Conservation (phyloP, 2,329 filamentous ascomycete genomes). For the Curvularia lunata region DNA sequence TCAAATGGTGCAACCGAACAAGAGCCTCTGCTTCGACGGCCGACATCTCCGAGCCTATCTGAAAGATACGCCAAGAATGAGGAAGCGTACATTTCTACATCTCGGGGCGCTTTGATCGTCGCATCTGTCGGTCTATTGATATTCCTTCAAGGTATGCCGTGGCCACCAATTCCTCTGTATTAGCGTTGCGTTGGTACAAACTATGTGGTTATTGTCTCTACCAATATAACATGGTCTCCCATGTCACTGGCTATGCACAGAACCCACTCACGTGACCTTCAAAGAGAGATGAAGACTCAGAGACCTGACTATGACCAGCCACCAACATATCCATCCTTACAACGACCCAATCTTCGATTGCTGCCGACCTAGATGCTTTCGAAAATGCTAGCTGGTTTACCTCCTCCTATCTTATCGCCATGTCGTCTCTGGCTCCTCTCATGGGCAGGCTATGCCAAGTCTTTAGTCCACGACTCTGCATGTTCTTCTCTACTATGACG, state of each 20-base stretch:
- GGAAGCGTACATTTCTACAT: constrained; percentile 31
- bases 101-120: constrained; percentile 53
- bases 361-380: constrained; percentile 75
- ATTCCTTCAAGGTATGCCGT: constrained; percentile 63
- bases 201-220: not conserved
- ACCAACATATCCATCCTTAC: constrained; percentile 82
- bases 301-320: constrained; percentile 43
- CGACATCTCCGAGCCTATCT: constrained; percentile 27
- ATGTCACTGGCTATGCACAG: not conserved
- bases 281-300: not conserved
- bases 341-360: constrained; percentile 79
- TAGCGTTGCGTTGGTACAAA: not conserved
- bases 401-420: constrained; percentile 68
- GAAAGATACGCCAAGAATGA: constrained; percentile 29
- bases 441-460: constrained; percentile 75
- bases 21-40: constrained; percentile 35
- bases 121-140: constrained; percentile 63
- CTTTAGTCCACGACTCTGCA: constrained; percentile 71
- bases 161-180: not conserved
- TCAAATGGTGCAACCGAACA: constrained; percentile 29
- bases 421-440: constrained; percentile 68
- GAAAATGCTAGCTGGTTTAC: constrained; percentile 80
- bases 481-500: constrained; percentile 65
- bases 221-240: not conserved
- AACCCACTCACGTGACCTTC: constrained; percentile 4